phyloP scores from a whole-genome alignment of 495 filamentous ascomycete species.

The Hyphodiscus hymeniophilus region DNA sequence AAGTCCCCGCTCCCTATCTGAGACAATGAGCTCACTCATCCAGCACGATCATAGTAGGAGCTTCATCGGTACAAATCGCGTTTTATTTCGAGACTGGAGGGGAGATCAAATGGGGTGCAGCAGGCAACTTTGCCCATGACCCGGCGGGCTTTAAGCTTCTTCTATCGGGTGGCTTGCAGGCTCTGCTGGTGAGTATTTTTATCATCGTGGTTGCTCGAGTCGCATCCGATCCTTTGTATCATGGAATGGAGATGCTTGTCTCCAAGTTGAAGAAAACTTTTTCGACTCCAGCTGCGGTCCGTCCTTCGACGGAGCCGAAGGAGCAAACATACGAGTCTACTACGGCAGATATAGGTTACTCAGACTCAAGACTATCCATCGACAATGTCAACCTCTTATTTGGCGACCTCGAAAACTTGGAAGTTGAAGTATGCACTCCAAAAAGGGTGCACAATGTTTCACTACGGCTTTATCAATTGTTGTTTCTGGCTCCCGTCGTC shows the following conservation, averaged over 20 bases:
- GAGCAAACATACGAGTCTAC: not conserved
- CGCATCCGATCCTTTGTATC: not conserved
- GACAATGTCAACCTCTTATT: too few species aligned
- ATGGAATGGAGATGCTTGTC: not conserved
- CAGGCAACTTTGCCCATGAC: not conserved
- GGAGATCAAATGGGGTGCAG: slow-evolving; percentile 7
- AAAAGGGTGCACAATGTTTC: too few species aligned
- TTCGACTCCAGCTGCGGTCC: not conserved
- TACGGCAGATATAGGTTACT: too few species aligned
- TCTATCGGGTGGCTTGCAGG: not conserved
- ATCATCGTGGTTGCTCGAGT: not conserved
- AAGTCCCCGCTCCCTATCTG: too few species aligned
- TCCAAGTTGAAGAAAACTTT: not conserved
- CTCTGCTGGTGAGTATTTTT: not conserved
- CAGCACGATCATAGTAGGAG: slow-evolving; percentile 2
- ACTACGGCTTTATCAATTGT: not conserved
- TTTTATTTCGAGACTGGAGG: slow-evolving; percentile 1
- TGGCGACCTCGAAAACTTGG: too few species aligned
- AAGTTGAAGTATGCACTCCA: too few species aligned
- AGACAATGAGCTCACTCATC: not conserved
- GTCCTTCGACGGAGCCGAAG: not conserved
- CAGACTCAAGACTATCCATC: not conserved
- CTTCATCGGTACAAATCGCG: slow-evolving; percentile 1
- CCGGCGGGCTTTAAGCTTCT: not conserved
- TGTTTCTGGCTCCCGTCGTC: not conserved